phyloP scores from a whole-genome alignment of 805 yeast genomes.

The Wickerhamiella spandovensis region DNA sequence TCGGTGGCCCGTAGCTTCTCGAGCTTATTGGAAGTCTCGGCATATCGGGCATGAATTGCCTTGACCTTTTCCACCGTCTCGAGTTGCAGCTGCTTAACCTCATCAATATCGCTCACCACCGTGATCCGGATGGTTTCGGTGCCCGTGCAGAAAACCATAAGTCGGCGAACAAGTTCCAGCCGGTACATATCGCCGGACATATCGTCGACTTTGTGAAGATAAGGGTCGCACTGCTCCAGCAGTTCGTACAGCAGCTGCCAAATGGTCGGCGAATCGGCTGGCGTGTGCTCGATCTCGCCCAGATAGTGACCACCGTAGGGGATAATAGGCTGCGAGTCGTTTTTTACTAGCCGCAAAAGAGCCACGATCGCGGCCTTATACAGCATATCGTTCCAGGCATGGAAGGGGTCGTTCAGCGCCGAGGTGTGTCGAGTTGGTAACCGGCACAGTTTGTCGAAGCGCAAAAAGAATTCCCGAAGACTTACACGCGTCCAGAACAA shows the following conservation, averaged over 20 bases:
- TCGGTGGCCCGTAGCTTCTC: conserved; percentile 16
- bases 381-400: conserved; percentile 25
- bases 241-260: conserved; percentile 24
- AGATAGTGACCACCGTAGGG: conserved; percentile 16
- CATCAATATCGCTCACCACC: conserved; percentile 23
- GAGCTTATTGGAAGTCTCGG: conserved; percentile 15
- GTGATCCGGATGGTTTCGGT: conserved; percentile 26
- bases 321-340: conserved; percentile 23
- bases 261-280: conserved; percentile 22
- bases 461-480: conserved; percentile 26
- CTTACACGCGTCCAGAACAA: conserved; percentile 24
- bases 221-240: conserved; percentile 9
- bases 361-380: conserved; percentile 24
- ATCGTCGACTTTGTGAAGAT: conserved; percentile 10
- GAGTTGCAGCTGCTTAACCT: conserved; percentile 16
- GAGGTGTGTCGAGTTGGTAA: conserved; percentile 24
- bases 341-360: conserved; percentile 21
- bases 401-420: conserved; percentile 24
- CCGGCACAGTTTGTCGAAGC: conserved; percentile 27
- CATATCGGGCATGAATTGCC: conserved; percentile 15
- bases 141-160: conserved; percentile 21
- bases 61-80: conserved; percentile 20
- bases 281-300: conserved; percentile 22
- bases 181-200: conserved; percentile 18
- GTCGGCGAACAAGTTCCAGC: conserved; percentile 19